phyloP scores from a whole-genome alignment of 345 rosid species.

The Firmiana major region DNA sequence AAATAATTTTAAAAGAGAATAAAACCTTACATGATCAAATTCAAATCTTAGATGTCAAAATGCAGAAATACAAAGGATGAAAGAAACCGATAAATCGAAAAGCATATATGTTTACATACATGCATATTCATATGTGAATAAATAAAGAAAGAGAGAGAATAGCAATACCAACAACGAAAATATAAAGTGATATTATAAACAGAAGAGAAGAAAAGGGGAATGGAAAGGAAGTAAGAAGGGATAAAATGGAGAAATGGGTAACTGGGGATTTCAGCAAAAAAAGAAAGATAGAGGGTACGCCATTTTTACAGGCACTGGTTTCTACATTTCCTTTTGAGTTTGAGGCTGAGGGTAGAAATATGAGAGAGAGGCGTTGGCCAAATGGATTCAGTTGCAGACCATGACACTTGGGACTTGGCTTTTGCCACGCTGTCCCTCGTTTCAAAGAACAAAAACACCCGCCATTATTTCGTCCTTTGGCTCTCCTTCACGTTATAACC shows the following conservation, averaged over 20 bases:
- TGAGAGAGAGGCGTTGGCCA: neutral
- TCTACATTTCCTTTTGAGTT: neutral
- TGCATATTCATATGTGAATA: neutral
- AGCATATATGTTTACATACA: neutral
- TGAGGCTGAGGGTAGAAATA: neutral
- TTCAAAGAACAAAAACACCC: no score
- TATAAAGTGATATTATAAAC: neutral
- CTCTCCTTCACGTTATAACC: no score
- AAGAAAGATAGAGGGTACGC: neutral
- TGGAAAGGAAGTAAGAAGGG: no score
- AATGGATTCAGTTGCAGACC: neutral
- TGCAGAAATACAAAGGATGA: neutral
- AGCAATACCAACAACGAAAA: neutral
- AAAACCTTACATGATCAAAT: neutral
- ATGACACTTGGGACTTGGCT: slow-evolving; percentile 3
- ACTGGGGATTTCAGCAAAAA: neutral
- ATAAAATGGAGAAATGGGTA: neutral
- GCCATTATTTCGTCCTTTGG: no score
- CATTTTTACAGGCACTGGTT: slow-evolving; percentile 10
- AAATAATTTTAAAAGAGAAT: neutral
- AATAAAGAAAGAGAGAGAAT: neutral
- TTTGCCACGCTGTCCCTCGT: neutral
- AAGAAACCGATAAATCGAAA: neutral
- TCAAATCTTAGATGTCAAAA: neutral
- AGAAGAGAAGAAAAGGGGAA: neutral